phyloP scores from a whole-genome alignment of 768 basidiomycete species.

The Tulasnella sp. region DNA sequence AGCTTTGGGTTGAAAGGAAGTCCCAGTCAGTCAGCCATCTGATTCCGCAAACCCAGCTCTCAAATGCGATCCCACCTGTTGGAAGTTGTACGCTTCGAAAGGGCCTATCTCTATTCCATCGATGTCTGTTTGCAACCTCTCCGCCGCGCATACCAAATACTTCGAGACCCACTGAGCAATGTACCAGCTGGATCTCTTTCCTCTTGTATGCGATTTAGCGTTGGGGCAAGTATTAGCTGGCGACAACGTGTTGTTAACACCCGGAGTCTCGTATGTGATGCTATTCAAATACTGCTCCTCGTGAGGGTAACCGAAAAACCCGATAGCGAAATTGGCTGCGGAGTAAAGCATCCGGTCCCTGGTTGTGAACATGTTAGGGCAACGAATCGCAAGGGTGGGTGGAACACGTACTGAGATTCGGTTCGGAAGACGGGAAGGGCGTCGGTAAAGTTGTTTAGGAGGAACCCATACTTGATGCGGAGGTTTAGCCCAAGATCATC shows the following conservation, averaged over 20 bases:
- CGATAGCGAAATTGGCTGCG: slow-evolving; percentile 45
- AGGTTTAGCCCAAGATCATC: slow-evolving; percentile 43
- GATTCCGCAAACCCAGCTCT: not conserved
- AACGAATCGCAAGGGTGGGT: not conserved
- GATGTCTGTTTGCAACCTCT: slow-evolving; percentile 57
- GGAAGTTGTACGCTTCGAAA: slow-evolving; percentile 71
- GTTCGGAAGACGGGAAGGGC: slow-evolving; percentile 43
- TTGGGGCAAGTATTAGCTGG: slow-evolving; percentile 84
- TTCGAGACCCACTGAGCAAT: slow-evolving; percentile 61
- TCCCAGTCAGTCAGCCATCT: not conserved
- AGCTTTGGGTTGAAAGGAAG: slow-evolving; percentile 38
- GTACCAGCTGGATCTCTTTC: slow-evolving; percentile 57
- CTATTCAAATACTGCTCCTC: slow-evolving; percentile 38
- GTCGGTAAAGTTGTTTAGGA: slow-evolving; percentile 46
- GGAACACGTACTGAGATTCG: slow-evolving; percentile 36
- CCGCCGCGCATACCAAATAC: slow-evolving; percentile 65
- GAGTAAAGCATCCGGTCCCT: slow-evolving; percentile 60
- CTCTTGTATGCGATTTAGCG: slow-evolving; percentile 46
- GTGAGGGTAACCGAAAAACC: slow-evolving; percentile 41
- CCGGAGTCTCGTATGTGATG: slow-evolving; percentile 40
- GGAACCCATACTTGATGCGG: slow-evolving; percentile 63
- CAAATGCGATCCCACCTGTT: slow-evolving; percentile 44
- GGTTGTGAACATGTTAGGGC: not conserved
- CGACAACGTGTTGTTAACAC: slow-evolving; percentile 74
- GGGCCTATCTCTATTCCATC: slow-evolving; percentile 59